Percentiles rank a stretch among this genome's conserved stretches.
Evolutionary conservation across 192 early-diverging fungal species (phyloP).

Genomic region (Powellomyces hirtus): DNA sequence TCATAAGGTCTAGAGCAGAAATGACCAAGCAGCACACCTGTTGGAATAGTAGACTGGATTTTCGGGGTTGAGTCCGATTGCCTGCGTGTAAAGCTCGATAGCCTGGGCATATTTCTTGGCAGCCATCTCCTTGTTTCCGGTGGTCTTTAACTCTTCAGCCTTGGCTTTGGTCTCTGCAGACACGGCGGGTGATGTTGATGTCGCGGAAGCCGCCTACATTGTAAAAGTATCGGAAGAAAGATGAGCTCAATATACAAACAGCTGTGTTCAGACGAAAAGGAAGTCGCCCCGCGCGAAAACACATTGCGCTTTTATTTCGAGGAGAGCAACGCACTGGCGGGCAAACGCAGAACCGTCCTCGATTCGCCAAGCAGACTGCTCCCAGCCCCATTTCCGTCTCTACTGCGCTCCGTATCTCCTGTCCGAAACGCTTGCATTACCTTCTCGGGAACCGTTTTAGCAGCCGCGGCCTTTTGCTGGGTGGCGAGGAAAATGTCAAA

Average conservation of each 20-base stretch:
- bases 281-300: no score
- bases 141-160: conserved; percentile 86
- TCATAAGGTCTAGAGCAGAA: neutral
- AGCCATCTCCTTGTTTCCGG: conserved; percentile 85
- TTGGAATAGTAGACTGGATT: conserved; percentile 98
- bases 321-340: no score
- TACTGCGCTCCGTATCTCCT: no score
- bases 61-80: conserved; percentile 76
- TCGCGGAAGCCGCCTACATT: no score
- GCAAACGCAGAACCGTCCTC: no score
- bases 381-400: no score
- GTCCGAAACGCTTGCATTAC: neutral
- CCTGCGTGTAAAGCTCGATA: conserved; percentile 85
- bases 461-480: conserved; percentile 56
- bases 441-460: conserved; percentile 1
- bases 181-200: no score
- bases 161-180: conserved; percentile 57
- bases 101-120: conserved; percentile 83
- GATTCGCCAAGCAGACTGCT: no score
- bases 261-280: no score
- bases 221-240: no score
- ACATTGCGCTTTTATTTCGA: no score
- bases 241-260: no score
- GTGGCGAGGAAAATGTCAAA: conserved; percentile 90
- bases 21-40: conserved; percentile 62